Conservation (phyloP, 345 rosid species). For the Rhodomyrtus tomentosa region DNA sequence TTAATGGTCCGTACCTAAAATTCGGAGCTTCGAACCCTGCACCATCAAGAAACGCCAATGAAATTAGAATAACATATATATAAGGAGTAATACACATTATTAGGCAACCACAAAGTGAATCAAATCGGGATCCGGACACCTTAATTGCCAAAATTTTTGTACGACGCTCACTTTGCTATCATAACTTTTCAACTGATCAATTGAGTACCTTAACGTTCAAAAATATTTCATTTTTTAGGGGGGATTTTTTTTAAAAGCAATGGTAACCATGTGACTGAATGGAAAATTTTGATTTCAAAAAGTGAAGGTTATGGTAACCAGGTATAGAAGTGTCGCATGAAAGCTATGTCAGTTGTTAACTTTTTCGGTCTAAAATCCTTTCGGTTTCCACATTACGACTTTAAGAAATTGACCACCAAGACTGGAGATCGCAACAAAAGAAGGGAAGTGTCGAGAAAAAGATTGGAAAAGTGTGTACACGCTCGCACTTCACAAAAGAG, state of each 20-base stretch:
- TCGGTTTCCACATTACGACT: background rate
- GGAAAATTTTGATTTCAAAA: no score
- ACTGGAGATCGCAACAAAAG: background rate
- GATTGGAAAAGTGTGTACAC: background rate
- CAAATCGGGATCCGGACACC: background rate
- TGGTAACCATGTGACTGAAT: no score
- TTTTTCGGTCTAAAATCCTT: background rate
- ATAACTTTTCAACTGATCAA: no score
- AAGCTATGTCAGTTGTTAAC: no score
- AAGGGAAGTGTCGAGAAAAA: background rate
- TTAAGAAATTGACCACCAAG: background rate
- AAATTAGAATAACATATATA: background rate
- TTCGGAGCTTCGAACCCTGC: slow-evolving; percentile 87
- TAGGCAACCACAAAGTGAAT: background rate
- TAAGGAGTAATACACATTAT: background rate
- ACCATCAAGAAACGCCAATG: background rate
- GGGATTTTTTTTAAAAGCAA: no score
- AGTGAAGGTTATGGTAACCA: no score
- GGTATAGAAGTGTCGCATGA: no score
- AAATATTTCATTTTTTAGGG: no score
- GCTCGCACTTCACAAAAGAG: background rate
- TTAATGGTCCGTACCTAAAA: slow-evolving; percentile 34
- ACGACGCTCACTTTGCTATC: no score
- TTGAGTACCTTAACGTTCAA: no score
- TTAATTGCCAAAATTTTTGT: no score